phyloP scores from a whole-genome alignment of 331 rosid genomes.

The Prunus yedoensis region DNA sequence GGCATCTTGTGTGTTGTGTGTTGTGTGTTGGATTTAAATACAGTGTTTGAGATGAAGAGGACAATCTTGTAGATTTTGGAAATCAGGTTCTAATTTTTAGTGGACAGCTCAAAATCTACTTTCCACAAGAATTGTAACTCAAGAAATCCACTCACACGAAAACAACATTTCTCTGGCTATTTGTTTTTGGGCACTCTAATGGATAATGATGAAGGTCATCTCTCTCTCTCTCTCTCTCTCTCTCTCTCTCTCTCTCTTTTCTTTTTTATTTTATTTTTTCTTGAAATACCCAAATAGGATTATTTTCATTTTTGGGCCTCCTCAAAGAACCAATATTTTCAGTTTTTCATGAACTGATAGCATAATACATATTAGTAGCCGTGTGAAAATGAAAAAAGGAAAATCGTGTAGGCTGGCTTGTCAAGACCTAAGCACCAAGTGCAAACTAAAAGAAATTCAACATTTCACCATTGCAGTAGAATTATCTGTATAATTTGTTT shows the following conservation, averaged over 20 bases:
- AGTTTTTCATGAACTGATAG: too few species aligned
- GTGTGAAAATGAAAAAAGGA: neutral
- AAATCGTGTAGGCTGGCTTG: neutral
- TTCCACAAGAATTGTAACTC: slow-evolving; percentile 2
- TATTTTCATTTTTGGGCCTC: neutral
- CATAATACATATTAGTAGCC: neutral
- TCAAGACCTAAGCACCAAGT: neutral
- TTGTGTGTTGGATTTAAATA: neutral
- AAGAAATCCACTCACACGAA: neutral
- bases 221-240: too few species aligned
- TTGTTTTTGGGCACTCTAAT: too few species aligned
- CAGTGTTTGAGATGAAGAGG: neutral
- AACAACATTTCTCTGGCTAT: neutral
- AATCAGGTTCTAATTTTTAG: slow-evolving; percentile 26
- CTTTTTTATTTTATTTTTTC: neutral
- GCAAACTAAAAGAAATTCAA: neutral
- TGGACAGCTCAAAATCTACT: slow-evolving; percentile 22
- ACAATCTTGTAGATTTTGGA: slow-evolving; percentile 13
- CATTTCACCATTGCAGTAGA: neutral
- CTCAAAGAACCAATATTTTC: neutral
- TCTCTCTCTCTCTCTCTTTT: neutral
- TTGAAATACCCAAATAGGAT: neutral
- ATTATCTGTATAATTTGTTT: neutral
- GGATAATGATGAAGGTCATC: too few species aligned
- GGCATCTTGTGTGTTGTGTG: slow-evolving; percentile 42